phyloP scores from a whole-genome alignment of 208 protist genomes.

The Entamoeba histolytica region DNA sequence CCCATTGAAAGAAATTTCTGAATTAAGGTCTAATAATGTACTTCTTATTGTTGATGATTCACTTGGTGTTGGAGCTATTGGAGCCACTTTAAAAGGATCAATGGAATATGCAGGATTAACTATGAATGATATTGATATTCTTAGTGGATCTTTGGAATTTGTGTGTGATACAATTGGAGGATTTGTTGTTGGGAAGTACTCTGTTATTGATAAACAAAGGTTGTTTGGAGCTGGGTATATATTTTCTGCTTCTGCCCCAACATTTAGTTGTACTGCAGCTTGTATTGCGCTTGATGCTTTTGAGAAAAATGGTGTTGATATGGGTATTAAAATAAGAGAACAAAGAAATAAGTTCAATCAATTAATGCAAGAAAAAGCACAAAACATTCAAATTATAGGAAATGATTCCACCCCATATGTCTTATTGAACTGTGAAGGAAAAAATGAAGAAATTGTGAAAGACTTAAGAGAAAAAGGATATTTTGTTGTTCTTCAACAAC shows the following conservation, averaged over 20 bases:
- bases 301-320: neutral
- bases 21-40: conserved; percentile 67
- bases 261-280: conserved; percentile 59
- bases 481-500: neutral
- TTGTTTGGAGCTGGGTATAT: conserved; percentile 66
- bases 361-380: neutral
- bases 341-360: neutral
- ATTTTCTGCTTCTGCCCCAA: conserved; percentile 79
- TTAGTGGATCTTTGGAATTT: conserved; percentile 43
- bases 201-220: conserved; percentile 70
- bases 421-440: neutral
- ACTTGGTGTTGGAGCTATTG: conserved; percentile 68
- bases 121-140: conserved; percentile 43
- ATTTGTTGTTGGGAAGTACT: conserved; percentile 59
- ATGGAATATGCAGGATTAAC: conserved; percentile 64
- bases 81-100: conserved; percentile 65
- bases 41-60: conserved; percentile 74
- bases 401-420: neutral
- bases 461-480: neutral
- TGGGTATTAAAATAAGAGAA: neutral
- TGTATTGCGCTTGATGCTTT: conserved; percentile 44
- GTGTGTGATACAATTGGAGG: conserved; percentile 64
- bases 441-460: neutral
- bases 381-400: neutral
- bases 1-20: conserved; percentile 51